Conservation (phyloP, 148 eudicot genomes). For the Cornus controversa region DNA sequence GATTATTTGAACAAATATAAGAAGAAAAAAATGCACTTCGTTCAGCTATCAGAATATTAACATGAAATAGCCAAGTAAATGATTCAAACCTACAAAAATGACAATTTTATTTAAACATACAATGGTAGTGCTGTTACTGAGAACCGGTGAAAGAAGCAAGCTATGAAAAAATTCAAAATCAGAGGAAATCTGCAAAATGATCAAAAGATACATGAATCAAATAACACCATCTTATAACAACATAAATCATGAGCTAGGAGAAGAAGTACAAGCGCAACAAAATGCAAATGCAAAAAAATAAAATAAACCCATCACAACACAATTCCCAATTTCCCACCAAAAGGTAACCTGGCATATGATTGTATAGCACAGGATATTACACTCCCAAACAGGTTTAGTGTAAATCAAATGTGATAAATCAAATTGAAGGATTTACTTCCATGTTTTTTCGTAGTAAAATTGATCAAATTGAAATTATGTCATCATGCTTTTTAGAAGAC, state of each 20-base stretch:
- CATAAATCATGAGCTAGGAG: not conserved
- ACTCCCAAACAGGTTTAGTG: not conserved
- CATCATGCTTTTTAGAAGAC: not conserved
- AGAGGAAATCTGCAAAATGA: conserved; percentile 68
- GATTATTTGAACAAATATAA: conserved; percentile 9
- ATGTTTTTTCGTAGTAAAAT: not conserved
- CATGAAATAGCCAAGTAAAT: not conserved
- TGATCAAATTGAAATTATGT: not conserved
- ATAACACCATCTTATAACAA: not conserved
- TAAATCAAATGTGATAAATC: not conserved
- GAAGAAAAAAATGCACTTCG: not conserved
- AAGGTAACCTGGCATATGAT: not conserved
- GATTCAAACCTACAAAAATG: not conserved
- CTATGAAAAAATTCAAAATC: conserved; percentile 77
- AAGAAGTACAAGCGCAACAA: not conserved
- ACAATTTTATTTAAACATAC: conserved; percentile 38
- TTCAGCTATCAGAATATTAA: not conserved
- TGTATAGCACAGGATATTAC: not conserved
- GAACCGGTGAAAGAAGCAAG: conserved; percentile 61
- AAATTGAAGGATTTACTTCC: not conserved
- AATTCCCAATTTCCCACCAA: not conserved
- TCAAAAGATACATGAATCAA: conserved; percentile 1
- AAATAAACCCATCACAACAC: not conserved
- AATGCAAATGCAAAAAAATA: not conserved
- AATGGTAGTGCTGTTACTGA: conserved; percentile 26